phyloP scores from a whole-genome alignment of 1,284 basidiomycete genomes.

The Chiua sp. region DNA sequence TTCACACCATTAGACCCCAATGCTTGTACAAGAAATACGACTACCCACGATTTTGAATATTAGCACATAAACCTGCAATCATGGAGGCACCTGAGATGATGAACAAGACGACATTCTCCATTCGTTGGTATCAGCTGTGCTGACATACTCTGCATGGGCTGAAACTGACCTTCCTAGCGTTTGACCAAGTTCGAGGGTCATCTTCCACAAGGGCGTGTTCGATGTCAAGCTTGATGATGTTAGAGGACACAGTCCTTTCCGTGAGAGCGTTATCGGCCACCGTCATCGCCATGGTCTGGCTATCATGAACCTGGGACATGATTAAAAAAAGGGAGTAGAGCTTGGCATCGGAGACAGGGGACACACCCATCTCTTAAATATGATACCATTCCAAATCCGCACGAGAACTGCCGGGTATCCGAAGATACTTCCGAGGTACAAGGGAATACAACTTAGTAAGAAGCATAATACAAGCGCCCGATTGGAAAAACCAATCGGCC shows the following conservation, averaged over 20 bases:
- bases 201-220: slow-evolving; percentile 72
- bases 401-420: not conserved
- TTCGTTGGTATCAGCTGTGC: not conserved
- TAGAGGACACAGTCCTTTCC: not conserved
- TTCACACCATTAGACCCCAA: slow-evolving; percentile 13
- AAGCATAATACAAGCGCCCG: not conserved
- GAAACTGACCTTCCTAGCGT: slow-evolving; percentile 61
- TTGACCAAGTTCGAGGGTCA: slow-evolving; percentile 81
- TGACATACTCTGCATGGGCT: not conserved
- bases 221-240: slow-evolving; percentile 49
- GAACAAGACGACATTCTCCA: slow-evolving; percentile 56
- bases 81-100: slow-evolving; percentile 68
- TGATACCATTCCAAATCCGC: not conserved
- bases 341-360: not conserved
- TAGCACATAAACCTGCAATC: slow-evolving; percentile 72
- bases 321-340: not conserved
- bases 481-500: slow-evolving; percentile 9
- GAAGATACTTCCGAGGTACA: not conserved
- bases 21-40: not conserved
- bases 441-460: not conserved
- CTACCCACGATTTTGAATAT: slow-evolving; percentile 70
- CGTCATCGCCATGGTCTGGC: not conserved
- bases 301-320: slow-evolving; percentile 14
- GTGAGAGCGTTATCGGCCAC: not conserved
- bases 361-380: slow-evolving; percentile 11